Evolutionary conservation across 768 basidiomycete genomes (phyloP).

Genomic region (Serendipita sp.): DNA sequence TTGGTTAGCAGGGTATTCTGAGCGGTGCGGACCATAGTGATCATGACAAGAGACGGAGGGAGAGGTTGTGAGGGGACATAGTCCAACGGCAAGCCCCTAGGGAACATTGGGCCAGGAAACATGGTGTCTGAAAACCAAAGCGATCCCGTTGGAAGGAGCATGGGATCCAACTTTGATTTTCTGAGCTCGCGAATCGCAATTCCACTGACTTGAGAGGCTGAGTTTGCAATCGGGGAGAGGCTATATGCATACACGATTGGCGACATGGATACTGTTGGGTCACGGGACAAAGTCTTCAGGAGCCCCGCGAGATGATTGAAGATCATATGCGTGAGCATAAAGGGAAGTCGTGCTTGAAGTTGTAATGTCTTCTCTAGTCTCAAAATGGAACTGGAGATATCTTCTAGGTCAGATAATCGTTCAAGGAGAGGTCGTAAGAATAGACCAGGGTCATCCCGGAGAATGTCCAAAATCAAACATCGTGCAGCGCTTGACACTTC

Average conservation of each 20-base stretch:
- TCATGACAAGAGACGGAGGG: conserved; percentile 30
- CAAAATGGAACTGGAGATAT: conserved; percentile 32
- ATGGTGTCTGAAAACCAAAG: conserved; percentile 48
- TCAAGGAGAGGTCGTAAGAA: conserved; percentile 48
- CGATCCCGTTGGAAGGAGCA: conserved; percentile 52
- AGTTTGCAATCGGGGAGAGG: conserved; percentile 40
- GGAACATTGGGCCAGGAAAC: conserved; percentile 49
- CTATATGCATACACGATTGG: conserved; percentile 33
- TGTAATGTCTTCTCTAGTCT: conserved; percentile 44
- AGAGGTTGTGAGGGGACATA: conserved; percentile 22
- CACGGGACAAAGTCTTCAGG: conserved; percentile 26
- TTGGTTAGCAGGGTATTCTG: conserved; percentile 54
- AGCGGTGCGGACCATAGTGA: conserved; percentile 48
- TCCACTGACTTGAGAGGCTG: conserved; percentile 50
- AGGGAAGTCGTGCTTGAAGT: conserved; percentile 39
- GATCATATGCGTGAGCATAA: conserved; percentile 44
- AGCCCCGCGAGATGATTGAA: conserved; percentile 60
- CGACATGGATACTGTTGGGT: neutral
- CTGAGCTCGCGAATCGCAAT: conserved; percentile 58
- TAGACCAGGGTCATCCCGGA: conserved; percentile 62
- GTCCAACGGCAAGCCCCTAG: conserved; percentile 23
- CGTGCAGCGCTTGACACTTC: conserved; percentile 41
- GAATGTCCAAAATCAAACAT: conserved; percentile 40
- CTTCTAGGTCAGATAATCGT: conserved; percentile 33
- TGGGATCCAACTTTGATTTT: conserved; percentile 51